Evolutionary conservation across 805 yeast genomes (phyloP), one percentile per base, ranked within the genome.

Genomic region (Candida suzukii): DNA sequence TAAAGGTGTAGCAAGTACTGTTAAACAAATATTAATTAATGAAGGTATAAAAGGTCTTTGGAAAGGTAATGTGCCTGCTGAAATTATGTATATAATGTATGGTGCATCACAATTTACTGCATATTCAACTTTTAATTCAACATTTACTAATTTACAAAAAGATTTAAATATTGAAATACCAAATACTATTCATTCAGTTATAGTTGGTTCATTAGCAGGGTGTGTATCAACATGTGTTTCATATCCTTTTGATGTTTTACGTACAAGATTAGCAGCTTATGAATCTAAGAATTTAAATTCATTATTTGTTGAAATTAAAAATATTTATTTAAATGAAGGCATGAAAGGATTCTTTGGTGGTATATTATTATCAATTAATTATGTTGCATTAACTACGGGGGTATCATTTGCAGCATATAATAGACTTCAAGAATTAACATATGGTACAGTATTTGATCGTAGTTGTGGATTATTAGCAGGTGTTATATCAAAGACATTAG

Each of bases 21-120:
- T 76, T 37, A 46, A 45, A 13, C 58, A 66, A 1, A 71, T 88
- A 2, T 46, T 72, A 1, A 56, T 58, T 17, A 68, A 76, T 27
- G 98, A 91, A 59, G 66, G 66, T 6, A 33, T 81, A 0, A 45
- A 60, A 3, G 91, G 88, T 0, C 67, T 91, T n/a, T 93, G 98
- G 98, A 90, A 88, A 58, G 99, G 99, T 0, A 93, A 93, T 56
- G 71, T 87, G 0, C 95, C 99, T 0, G 99, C 98, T 0, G 88
- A 88, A 47, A 59, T 79, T 30, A 75, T 93, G 78, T 93, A 93
- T 54, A 66, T 91, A 13, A 49, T 84, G 11, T 93, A 91, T 53
- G 96, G 98, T 12, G 86, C 86, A 0, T 64, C 76, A 0, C 98
- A 93, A 58, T 93, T 93, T 62, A 68, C 91, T 1, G 64, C 85